A percentile compares a stretch with the other conserved stretches of the same genome.
These are phyloP conservation scores for Calamus simplicifolius DNA, from an alignment of 176 grass and related monocot genomes.

Conservation along the genomic window DNA sequence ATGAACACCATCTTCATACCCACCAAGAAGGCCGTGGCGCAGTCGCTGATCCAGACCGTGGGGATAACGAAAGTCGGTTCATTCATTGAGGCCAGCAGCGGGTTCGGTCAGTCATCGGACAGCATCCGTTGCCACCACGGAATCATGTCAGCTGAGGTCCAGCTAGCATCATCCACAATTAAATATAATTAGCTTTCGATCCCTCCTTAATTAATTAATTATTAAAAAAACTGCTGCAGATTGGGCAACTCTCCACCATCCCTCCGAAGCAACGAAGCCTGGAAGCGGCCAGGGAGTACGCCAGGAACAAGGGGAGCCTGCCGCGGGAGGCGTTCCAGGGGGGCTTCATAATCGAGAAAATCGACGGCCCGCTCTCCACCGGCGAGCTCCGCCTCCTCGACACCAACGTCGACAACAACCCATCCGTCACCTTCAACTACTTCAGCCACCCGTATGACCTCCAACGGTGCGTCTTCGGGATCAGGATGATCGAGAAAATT, in stretches of 20 bases:
- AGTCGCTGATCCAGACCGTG: constrained; percentile 84
- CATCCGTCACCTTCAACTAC: constrained; percentile 5
- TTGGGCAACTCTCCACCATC: constrained; percentile 69
- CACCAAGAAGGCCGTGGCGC: constrained; percentile 54
- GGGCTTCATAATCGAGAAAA: constrained; percentile 14
- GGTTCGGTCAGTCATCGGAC: constrained; percentile 72
- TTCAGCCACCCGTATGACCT: constrained; percentile 37
- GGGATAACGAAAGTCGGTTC: constrained; percentile 57
- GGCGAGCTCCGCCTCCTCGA: constrained; percentile 4
- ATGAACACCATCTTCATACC: constrained; percentile 92
- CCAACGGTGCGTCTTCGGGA: constrained; percentile 27
- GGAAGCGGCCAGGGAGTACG: constrained; percentile 42
- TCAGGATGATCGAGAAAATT: constrained; percentile 38
- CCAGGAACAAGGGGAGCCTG: constrained; percentile 40
- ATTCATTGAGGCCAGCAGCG: constrained; percentile 88
- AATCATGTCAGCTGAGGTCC: constrained; percentile 84
- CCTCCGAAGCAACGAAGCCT: constrained; percentile 59
- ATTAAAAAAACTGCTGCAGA: constrained; percentile 43
- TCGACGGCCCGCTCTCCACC: constrained; percentile 11
- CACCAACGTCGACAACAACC: constrained; percentile 28
- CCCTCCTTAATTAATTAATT: no score
- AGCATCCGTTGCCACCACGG: constrained; percentile 75
- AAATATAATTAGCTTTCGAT: no score
- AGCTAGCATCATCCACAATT: background rate
- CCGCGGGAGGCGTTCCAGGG: constrained; percentile 38